Conservation (phyloP, 2,329 filamentous ascomycete species). For the Aspergillus ibericus region DNA sequence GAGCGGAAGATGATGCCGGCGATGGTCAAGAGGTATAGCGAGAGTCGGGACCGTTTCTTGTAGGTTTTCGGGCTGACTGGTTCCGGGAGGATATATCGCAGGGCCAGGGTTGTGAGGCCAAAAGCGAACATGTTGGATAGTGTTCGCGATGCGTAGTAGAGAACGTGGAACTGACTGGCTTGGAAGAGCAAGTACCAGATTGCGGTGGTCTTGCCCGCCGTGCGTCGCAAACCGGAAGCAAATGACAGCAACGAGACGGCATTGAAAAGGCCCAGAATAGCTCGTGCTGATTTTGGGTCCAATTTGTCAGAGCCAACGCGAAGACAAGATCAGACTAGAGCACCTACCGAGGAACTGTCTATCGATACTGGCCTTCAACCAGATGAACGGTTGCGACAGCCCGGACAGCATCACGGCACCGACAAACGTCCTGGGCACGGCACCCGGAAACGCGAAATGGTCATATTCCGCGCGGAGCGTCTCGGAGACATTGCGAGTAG, state of each 20-base stretch:
- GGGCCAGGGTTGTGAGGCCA: constrained; percentile 55
- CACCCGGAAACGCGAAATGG: constrained; percentile 85
- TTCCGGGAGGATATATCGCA: constrained; percentile 53
- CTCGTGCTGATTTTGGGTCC: constrained; percentile 58
- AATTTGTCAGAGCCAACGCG: not conserved
- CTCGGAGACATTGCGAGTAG: constrained; percentile 54
- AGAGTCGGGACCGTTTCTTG: constrained; percentile 58
- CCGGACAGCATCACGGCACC: constrained; percentile 76
- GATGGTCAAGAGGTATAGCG: constrained; percentile 73
- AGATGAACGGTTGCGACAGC: constrained; percentile 66
- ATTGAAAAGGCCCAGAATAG: constrained; percentile 76
- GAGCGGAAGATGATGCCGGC: constrained; percentile 84
- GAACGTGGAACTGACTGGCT: constrained; percentile 83
- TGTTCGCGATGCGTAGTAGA: constrained; percentile 89
- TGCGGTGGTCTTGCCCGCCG: constrained; percentile 68
- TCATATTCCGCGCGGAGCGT: constrained; percentile 71
- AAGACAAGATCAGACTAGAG: not conserved
- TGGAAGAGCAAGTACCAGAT: constrained; percentile 80
- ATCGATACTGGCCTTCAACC: constrained; percentile 59
- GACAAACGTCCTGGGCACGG: constrained; percentile 86
- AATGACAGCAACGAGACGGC: constrained; percentile 67
- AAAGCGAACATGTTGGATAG: constrained; percentile 98
- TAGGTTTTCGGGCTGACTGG: constrained; percentile 23
- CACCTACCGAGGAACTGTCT: constrained; percentile 56
- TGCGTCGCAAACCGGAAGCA: constrained; percentile 60